These are phyloP conservation scores for Thelonectria blattea DNA, from an alignment of 2,329 filamentous ascomycete species.

Conservation along the genomic window DNA sequence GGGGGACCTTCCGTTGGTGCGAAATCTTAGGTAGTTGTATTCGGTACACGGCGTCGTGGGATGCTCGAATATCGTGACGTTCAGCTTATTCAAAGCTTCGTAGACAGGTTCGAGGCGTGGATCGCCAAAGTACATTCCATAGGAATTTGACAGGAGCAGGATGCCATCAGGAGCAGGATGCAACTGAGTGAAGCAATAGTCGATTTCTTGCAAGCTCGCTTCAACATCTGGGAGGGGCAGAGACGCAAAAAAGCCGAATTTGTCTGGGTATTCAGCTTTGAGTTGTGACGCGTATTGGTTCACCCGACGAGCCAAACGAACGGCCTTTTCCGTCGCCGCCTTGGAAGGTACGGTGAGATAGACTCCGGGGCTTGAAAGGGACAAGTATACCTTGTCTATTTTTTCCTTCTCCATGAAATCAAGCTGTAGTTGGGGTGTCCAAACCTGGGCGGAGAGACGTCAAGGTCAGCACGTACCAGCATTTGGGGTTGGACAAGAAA, in stretches of 20 bases:
- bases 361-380: conserved; percentile 36
- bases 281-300: conserved; percentile 32
- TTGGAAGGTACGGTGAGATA: conserved; percentile 33
- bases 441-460: conserved; percentile 5
- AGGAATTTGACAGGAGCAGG: conserved; percentile 57
- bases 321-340: conserved; percentile 25
- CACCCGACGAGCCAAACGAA: conserved; percentile 26
- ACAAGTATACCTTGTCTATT: conserved; percentile 31
- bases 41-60: conserved; percentile 56
- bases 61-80: conserved; percentile 60
- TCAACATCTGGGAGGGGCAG: conserved; percentile 58
- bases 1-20: conserved; percentile 14
- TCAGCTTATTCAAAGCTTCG: conserved; percentile 51
- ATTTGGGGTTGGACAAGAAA: neutral
- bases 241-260: conserved; percentile 58
- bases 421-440: conserved; percentile 24
- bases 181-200: conserved; percentile 46
- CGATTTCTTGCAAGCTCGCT: conserved; percentile 55
- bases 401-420: conserved; percentile 30
- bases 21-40: conserved; percentile 11
- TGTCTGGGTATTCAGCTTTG: conserved; percentile 24
- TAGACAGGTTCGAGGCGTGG: conserved; percentile 52
- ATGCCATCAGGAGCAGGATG: conserved; percentile 55
- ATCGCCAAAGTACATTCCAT: conserved; percentile 59
- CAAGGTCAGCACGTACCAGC: neutral